Evolutionary conservation across 805 yeast species (phyloP).

Genomic region (Yarrowia alimentaria): DNA sequence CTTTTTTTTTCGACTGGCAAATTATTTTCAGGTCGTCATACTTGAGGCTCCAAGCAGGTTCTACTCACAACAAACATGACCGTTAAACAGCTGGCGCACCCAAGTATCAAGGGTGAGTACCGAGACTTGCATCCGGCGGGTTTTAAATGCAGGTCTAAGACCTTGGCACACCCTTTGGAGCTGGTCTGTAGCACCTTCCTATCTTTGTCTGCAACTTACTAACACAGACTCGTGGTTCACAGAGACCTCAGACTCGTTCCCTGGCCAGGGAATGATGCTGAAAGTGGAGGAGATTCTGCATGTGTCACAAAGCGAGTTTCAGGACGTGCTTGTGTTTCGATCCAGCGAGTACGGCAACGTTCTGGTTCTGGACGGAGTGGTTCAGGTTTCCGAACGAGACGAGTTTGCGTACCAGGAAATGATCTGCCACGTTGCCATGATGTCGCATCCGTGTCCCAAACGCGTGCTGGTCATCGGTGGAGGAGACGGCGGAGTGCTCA

Average conservation of each 20-base stretch:
- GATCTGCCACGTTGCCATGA: constrained; percentile 79
- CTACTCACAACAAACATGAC: background rate
- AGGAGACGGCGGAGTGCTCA: constrained; percentile 92
- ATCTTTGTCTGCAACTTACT: constrained; percentile 24
- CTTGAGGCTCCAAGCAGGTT: background rate
- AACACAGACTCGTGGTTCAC: constrained; percentile 87
- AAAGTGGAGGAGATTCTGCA: constrained; percentile 83
- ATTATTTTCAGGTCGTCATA: background rate
- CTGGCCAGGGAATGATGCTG: constrained; percentile 95
- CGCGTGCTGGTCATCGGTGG: constrained; percentile 88
- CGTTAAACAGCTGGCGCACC: background rate
- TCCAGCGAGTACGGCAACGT: constrained; percentile 81
- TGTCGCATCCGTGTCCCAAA: constrained; percentile 72
- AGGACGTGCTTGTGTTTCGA: constrained; percentile 75
- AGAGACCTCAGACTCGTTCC: constrained; percentile 96
- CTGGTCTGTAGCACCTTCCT: too few relatives aligned
- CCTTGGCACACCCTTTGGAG: too few relatives aligned
- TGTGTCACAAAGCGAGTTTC: constrained; percentile 82
- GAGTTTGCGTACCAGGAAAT: constrained; percentile 93
- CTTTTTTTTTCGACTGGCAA: background rate
- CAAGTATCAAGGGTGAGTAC: constrained; percentile 1
- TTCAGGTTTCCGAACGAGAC: constrained; percentile 89
- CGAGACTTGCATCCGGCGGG: too few relatives aligned
- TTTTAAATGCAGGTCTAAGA: too few relatives aligned
- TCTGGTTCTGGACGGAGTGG: constrained; percentile 81